Evolutionary conservation across 805 yeast species (phyloP).

Genomic region (Nakazawaea laoshanensis): DNA sequence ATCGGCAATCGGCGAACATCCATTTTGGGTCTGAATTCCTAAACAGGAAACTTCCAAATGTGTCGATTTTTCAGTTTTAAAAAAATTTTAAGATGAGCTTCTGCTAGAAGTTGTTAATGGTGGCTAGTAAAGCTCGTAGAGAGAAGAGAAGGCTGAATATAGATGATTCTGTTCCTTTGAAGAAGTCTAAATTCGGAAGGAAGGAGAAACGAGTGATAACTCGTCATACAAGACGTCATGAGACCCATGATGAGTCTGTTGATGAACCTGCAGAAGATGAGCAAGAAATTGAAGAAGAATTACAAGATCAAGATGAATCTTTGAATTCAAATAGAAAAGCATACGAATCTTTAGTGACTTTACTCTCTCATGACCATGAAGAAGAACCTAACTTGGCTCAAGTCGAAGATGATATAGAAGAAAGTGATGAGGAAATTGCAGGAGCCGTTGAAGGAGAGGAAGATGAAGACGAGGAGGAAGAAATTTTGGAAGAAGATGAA

Average conservation of each 20-base stretch:
- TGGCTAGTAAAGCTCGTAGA: constrained; percentile 14
- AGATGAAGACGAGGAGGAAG: constrained; percentile 19
- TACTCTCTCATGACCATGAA: constrained; percentile 42
- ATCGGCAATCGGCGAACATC: too few relatives aligned
- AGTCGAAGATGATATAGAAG: constrained; percentile 11
- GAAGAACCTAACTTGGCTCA: constrained; percentile 11
- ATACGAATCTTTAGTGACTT: constrained; percentile 59
- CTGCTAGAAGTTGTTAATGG: constrained; percentile 11
- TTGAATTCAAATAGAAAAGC: constrained; percentile 32
- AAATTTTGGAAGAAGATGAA: constrained; percentile 17
- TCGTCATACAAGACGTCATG: constrained; percentile 39
- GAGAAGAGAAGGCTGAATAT: constrained; percentile 12
- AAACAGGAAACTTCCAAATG: too few relatives aligned
- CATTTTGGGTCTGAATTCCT: too few relatives aligned
- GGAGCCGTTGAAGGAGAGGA: constrained; percentile 12
- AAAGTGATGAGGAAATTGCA: constrained; percentile 12
- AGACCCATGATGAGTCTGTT: constrained; percentile 12
- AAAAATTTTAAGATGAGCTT: neutral
- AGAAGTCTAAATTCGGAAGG: constrained; percentile 41
- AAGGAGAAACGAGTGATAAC: constrained; percentile 50
- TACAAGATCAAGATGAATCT: constrained; percentile 15
- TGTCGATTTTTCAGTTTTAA: neutral
- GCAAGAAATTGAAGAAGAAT: constrained; percentile 13
- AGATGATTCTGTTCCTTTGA: neutral
- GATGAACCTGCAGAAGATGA: constrained; percentile 14